A percentile compares a stretch with the other conserved stretches of the same genome.
Conservation (phyloP, 2,329 filamentous ascomycete genomes). For the Emergomyces orientalis region DNA sequence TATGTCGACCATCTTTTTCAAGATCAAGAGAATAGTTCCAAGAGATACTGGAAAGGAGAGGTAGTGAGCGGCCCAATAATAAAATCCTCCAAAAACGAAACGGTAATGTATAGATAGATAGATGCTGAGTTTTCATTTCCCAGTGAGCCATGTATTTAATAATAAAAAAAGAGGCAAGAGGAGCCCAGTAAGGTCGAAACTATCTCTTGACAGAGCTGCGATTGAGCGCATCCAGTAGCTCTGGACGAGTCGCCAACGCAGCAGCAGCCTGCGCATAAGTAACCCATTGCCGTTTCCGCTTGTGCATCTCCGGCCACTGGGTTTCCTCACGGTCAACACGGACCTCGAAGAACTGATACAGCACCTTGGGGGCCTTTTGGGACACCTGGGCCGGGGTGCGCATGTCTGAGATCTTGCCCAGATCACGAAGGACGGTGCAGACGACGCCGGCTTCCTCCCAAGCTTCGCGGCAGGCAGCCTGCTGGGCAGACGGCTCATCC, state of each 20-base stretch:
- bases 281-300: slow-evolving; percentile 85
- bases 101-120: background rate
- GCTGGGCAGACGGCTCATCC: slow-evolving; percentile 78
- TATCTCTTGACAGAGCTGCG: slow-evolving; percentile 59
- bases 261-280: slow-evolving; percentile 72
- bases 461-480: slow-evolving; percentile 78
- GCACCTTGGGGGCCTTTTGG: slow-evolving; percentile 56
- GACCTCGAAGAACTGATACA: slow-evolving; percentile 60
- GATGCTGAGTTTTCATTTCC: background rate
- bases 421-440: slow-evolving; percentile 72
- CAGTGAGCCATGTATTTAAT: too few species aligned
- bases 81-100: background rate
- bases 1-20: background rate
- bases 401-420: slow-evolving; percentile 78
- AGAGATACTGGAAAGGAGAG: background rate
- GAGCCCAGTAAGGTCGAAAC: background rate
- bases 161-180: slow-evolving; percentile 2
- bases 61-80: background rate
- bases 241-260: slow-evolving; percentile 66
- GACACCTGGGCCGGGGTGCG: slow-evolving; percentile 48
- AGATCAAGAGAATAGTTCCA: background rate
- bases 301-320: slow-evolving; percentile 90
- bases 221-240: slow-evolving; percentile 78
- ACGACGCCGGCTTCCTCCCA: slow-evolving; percentile 97
- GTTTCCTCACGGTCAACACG: slow-evolving; percentile 76